These are phyloP conservation scores for Epichloe hybrida DNA, from an alignment of 2,329 filamentous ascomycete species.

Conservation along the genomic window DNA sequence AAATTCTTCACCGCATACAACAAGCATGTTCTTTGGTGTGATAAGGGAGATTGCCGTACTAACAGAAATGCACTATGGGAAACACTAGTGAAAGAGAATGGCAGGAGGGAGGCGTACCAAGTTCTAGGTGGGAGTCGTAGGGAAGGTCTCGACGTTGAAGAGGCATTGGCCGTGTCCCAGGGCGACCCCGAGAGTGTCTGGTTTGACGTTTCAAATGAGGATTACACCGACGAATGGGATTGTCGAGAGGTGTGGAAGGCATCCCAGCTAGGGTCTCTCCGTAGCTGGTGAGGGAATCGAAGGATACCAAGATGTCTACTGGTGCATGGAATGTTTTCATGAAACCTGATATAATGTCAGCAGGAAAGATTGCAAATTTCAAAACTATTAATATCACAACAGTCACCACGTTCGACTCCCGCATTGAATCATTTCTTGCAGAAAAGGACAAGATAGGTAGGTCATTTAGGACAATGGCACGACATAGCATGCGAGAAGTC, in stretches of 20 bases:
- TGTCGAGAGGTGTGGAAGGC: not conserved
- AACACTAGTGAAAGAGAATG: not conserved
- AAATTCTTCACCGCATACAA: not conserved
- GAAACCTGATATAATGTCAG: too few species aligned
- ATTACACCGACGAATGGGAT: not conserved
- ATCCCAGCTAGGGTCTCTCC: not conserved
- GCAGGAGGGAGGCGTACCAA: not conserved
- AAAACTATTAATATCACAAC: too few species aligned
- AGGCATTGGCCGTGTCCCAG: not conserved
- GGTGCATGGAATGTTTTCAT: not conserved
- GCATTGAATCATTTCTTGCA: too few species aligned
- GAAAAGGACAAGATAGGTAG: too few species aligned
- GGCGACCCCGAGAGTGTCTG: not conserved
- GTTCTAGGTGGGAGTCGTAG: not conserved
- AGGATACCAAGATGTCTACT: not conserved
- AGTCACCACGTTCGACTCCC: too few species aligned
- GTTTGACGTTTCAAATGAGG: not conserved
- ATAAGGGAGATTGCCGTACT: not conserved
- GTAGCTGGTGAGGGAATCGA: not conserved
- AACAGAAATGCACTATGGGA: not conserved
- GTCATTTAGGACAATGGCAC: too few species aligned
- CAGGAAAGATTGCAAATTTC: too few species aligned
- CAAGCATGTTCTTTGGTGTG: slow-evolving; percentile 1
- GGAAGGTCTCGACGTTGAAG: not conserved
- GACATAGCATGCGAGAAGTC: too few species aligned